These are phyloP conservation scores for Martensiomyces pterosporus DNA, from an alignment of 192 early-diverging fungal species.

Conservation along the genomic window DNA sequence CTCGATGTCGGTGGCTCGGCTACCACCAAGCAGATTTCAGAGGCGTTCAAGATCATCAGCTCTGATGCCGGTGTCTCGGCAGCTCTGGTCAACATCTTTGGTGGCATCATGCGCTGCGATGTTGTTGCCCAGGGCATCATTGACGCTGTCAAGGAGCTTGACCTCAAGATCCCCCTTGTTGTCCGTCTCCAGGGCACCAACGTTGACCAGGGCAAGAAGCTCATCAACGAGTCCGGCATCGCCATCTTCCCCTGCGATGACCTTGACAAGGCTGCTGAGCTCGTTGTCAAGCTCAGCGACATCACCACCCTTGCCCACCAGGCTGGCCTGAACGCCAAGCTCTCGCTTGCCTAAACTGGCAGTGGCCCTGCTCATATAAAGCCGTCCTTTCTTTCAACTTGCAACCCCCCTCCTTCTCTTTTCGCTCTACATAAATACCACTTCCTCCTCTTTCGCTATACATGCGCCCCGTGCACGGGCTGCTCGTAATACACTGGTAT, in stretches of 20 bases:
- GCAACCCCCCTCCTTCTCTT: not conserved
- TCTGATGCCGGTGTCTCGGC: constrained; percentile 95
- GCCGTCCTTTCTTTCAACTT: not conserved
- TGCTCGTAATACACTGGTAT: no score
- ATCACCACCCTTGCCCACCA: constrained; percentile 49
- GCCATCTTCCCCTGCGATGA: constrained; percentile 92
- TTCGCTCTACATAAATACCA: not conserved
- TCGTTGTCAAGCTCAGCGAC: constrained; percentile 52
- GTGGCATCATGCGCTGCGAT: constrained; percentile 99
- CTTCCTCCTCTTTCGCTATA: not conserved
- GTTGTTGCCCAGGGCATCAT: constrained; percentile 98
- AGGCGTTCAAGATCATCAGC: constrained; percentile 99
- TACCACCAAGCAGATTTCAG: constrained; percentile 90
- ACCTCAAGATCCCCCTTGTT: constrained; percentile 90
- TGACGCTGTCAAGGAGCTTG: constrained; percentile 85
- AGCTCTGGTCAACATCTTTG: constrained; percentile 99
- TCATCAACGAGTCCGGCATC: constrained; percentile 88
- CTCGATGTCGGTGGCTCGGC: constrained; percentile 98
- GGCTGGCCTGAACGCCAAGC: constrained; percentile 43
- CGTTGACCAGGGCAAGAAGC: constrained; percentile 85
- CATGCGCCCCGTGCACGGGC: no score
- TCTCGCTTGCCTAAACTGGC: constrained; percentile 42
- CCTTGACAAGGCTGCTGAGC: constrained; percentile 87
- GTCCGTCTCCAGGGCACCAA: constrained; percentile 92
- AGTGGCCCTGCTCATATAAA: no score